Conservation (phyloP, 176 grass and related monocot genomes). For the Tuctoria greenei region DNA sequence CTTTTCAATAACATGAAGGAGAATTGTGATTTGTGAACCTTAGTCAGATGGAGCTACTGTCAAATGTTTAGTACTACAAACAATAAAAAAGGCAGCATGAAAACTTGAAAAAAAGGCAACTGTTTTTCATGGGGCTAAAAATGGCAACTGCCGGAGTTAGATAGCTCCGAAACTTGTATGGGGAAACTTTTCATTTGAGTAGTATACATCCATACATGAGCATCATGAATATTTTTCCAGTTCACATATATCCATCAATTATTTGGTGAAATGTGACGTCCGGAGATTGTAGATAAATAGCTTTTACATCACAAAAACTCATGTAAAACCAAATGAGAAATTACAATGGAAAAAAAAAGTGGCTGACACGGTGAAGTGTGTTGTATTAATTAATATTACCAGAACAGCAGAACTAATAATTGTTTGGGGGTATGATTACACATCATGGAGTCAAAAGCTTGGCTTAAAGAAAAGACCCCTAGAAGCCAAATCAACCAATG, state of each 20-base stretch:
- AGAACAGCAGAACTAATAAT: background rate
- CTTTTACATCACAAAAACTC: background rate
- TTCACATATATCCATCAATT: too few species aligned
- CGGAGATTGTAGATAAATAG: background rate
- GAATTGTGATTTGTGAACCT: background rate
- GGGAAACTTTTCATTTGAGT: background rate
- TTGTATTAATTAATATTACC: background rate
- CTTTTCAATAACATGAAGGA: background rate
- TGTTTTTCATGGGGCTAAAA: background rate
- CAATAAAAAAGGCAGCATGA: background rate
- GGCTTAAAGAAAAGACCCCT: constrained; percentile 4
- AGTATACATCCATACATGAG: background rate
- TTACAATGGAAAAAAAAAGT: background rate
- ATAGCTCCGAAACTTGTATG: background rate
- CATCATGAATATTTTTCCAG: too few species aligned
- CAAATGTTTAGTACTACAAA: background rate
- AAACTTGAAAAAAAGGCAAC: background rate
- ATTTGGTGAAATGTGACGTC: background rate
- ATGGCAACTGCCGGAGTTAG: background rate
- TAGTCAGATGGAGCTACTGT: background rate
- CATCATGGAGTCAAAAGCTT: background rate
- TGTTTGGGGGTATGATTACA: background rate
- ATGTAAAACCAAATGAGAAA: background rate
- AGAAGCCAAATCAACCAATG: constrained; percentile 20
- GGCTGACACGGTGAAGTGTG: background rate